Evolutionary conservation across 1,284 basidiomycete species (phyloP), one percentile per base, ranked within the genome.

Genomic region (Farysia itapuensis): DNA sequence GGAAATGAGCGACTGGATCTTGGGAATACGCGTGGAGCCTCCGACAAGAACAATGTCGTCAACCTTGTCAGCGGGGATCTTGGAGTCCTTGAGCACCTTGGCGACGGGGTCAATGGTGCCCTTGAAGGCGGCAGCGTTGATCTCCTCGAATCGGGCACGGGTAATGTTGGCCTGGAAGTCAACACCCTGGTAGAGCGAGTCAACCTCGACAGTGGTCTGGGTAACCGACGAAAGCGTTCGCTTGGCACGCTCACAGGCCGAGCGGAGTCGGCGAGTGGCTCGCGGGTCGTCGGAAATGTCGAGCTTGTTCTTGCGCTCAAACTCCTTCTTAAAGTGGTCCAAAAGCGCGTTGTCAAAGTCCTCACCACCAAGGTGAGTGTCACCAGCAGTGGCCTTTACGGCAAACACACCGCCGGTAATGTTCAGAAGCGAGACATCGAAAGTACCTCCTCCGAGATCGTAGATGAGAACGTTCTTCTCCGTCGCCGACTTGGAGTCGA

Each of bases 1-100:
- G 60, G 93, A 97, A 52, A 99, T 92, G 57, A 98, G 86, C 22
- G 90, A 85, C 81, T 97, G 94, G 72, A 99, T 90, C 84, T 97
- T 97, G 75, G 94, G 94, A 79, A 99, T 99, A 86, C 95, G 94
- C 69, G 95, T 98, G 46, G 95, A 98, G 70, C 95, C 93, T 83
- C 95, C 94, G 70, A 99, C 94, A 18, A 99, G 90, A 77, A 98
- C 95, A 70, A 99, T 97, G 75, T 99, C 94, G 78, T 98, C 89
- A 67, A 97, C 91, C 85, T 96, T 96, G 78, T 92, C 89, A 67
- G 88, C 87, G 70, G 90, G 80, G 80, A 98, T 94, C 85, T 97
- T 98, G 65, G 94, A 86, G 81, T 99, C 95, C 83, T 95, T 95
- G 78, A 98, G 84, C 52, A 98, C 94, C 82, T 95, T 95, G 81